These are phyloP conservation scores for Plectranthus barbatus DNA, from an alignment of 257 asterid species.

Conservation along the genomic window DNA sequence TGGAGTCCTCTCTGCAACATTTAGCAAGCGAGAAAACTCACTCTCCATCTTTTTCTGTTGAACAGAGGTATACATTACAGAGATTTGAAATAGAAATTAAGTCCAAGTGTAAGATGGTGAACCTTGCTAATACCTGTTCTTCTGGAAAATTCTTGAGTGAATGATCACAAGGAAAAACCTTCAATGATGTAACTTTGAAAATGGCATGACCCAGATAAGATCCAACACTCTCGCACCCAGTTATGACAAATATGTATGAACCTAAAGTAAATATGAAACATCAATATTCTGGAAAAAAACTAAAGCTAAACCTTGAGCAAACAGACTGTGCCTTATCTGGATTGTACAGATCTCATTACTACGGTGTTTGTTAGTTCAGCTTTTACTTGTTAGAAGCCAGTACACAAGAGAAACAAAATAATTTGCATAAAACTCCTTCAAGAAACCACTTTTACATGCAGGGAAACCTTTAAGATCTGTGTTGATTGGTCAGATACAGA, in stretches of 20 bases:
- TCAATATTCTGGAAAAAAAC: background rate
- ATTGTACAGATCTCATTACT: background rate
- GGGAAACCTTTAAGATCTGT: background rate
- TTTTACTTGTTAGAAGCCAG: background rate
- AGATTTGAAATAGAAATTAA: slow-evolving; percentile 14
- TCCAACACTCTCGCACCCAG: slow-evolving; percentile 89
- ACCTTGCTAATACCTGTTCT: slow-evolving; percentile 58
- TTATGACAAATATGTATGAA: slow-evolving; percentile 71
- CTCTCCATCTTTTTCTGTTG: slow-evolving; percentile 87
- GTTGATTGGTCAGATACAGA: no score
- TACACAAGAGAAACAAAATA: background rate
- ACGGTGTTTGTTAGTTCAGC: background rate
- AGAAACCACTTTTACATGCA: background rate
- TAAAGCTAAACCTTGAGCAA: slow-evolving; percentile 4
- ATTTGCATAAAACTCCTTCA: background rate
- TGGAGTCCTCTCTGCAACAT: slow-evolving; percentile 73
- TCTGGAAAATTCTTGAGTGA: slow-evolving; percentile 75
- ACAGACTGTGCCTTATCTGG: background rate
- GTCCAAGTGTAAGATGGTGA: slow-evolving; percentile 14
- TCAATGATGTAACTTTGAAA: slow-evolving; percentile 72
- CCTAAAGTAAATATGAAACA: slow-evolving; percentile 39
- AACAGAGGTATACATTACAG: slow-evolving; percentile 19
- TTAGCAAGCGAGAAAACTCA: slow-evolving; percentile 78
- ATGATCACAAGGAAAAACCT: slow-evolving; percentile 81
- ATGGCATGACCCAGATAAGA: slow-evolving; percentile 78